A percentile compares a stretch with the other conserved stretches of the same genome.
Evolutionary conservation across 805 yeast genomes (phyloP).

Genomic region (Nadsonia fulvescens): DNA sequence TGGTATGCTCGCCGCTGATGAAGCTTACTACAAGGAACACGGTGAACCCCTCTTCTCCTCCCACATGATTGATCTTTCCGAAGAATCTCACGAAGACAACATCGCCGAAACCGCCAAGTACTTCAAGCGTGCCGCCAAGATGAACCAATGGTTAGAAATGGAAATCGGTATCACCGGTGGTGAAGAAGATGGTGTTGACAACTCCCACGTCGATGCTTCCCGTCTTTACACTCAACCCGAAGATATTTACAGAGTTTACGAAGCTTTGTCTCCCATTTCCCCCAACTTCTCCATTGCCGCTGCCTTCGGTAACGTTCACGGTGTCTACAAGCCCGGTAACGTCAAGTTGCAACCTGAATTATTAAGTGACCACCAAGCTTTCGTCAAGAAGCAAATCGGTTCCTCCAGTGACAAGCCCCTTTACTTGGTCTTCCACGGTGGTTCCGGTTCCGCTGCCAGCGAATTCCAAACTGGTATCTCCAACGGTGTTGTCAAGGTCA

Average conservation of each 20-base stretch:
- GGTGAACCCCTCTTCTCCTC: conserved; percentile 97
- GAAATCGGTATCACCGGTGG: conserved; percentile 99
- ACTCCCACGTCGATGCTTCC: conserved; percentile 79
- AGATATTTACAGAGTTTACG: conserved; percentile 80
- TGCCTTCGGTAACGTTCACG: conserved; percentile 98
- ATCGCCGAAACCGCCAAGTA: conserved; percentile 87
- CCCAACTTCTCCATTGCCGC: conserved; percentile 99
- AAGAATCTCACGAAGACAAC: conserved; percentile 92
- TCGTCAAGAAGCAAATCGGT: conserved; percentile 53
- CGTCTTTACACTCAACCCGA: conserved; percentile 87
- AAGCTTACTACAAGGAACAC: conserved; percentile 66
- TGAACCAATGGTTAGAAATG: conserved; percentile 98
- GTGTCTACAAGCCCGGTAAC: conserved; percentile 99
- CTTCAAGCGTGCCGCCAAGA: conserved; percentile 83
- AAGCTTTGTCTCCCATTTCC: conserved; percentile 76
- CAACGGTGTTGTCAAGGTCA: conserved; percentile 96
- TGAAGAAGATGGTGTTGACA: conserved; percentile 99
- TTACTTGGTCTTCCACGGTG: conserved; percentile 99
- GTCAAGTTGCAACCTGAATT: conserved; percentile 83
- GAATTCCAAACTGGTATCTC: conserved; percentile 85
- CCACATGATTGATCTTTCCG: conserved; percentile 96
- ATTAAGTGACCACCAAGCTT: conserved; percentile 88
- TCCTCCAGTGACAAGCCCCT: conserved; percentile 47
- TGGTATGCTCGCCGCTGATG: conserved; percentile 94
- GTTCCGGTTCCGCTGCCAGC: conserved; percentile 88